phyloP scores from a whole-genome alignment of 2,329 filamentous ascomycete species.

The Fusarium sp. region DNA sequence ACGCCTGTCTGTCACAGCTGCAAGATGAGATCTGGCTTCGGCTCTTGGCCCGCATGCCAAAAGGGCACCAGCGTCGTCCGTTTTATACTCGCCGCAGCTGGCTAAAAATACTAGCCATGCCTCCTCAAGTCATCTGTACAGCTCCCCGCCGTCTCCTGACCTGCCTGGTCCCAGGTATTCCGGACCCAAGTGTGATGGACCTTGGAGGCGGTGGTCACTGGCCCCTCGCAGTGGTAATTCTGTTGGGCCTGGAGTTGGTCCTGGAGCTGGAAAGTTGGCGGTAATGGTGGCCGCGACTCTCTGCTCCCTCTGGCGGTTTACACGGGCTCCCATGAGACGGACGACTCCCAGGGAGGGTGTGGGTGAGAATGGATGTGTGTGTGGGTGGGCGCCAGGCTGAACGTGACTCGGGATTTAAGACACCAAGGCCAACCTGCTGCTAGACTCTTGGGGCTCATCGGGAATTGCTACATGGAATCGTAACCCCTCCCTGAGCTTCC shows the following conservation, averaged over 20 bases:
- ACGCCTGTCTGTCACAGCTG: conserved; percentile 40
- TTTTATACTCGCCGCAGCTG: conserved; percentile 44
- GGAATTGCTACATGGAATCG: conserved; percentile 46
- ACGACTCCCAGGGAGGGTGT: conserved; percentile 36
- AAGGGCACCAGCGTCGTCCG: conserved; percentile 31
- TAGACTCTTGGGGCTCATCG: conserved; percentile 42
- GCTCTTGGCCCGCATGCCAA: conserved; percentile 15
- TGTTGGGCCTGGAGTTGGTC: conserved; percentile 28
- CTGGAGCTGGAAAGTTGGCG: conserved; percentile 31
- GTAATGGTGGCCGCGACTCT: conserved; percentile 27
- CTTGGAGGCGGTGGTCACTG: conserved; percentile 36
- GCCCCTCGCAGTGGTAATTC: conserved; percentile 14
- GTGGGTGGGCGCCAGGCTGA: conserved; percentile 45
- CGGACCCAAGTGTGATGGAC: conserved; percentile 15
- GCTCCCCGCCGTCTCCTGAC: conserved; percentile 39
- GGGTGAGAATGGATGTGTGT: conserved; percentile 31
- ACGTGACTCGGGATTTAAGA: conserved; percentile 54
- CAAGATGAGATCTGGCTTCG: conserved; percentile 40
- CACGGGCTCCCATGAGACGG: conserved; percentile 18
- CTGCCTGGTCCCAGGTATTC: conserved; percentile 36
- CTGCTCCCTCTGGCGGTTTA: conserved; percentile 29
- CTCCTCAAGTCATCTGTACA: conserved; percentile 43
- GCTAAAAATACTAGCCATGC: conserved; percentile 44
- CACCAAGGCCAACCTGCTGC: conserved; percentile 48
- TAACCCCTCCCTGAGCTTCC: conserved; percentile 17